Percentiles rank a stretch among this genome's conserved stretches.
Conservation (phyloP, 768 basidiomycete genomes). For the Hericium coralloides region DNA sequence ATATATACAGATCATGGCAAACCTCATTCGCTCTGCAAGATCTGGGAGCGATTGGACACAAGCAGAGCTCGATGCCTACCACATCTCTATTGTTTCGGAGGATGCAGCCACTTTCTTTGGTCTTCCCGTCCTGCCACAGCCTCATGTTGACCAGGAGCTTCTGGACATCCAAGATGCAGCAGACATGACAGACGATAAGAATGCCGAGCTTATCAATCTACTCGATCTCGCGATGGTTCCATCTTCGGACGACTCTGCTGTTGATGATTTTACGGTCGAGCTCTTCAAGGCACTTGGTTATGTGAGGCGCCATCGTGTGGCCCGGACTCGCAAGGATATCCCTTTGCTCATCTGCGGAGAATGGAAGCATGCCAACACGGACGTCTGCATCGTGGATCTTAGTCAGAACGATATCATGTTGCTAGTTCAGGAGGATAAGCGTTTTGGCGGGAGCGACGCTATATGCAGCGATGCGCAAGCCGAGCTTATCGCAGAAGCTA, state of each 20-base stretch:
- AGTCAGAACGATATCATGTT: constrained; percentile 1
- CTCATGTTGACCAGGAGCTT: not conserved
- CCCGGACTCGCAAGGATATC: not conserved
- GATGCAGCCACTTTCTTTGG: not conserved
- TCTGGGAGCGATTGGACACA: not conserved
- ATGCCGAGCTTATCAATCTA: not conserved
- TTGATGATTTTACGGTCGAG: constrained; percentile 1
- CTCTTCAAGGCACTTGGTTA: constrained; percentile 1
- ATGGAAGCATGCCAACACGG: not conserved
- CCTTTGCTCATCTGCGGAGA: not conserved
- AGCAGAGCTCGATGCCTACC: not conserved
- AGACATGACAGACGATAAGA: not conserved
- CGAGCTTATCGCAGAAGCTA: constrained; percentile 1
- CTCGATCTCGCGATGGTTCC: not conserved
- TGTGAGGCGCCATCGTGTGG: not conserved
- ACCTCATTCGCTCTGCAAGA: not conserved
- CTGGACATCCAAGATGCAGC: not conserved
- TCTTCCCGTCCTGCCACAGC: not conserved
- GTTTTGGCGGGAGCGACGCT: not conserved
- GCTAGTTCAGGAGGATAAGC: constrained; percentile 3
- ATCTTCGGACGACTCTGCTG: not conserved
- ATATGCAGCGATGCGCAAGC: not conserved
- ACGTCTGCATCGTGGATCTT: constrained; percentile 1
- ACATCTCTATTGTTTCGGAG: not conserved
- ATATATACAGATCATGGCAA: constrained; percentile 5